phyloP scores from a whole-genome alignment of 1,139 yeast genomes.

The Martiniozyma asiatica region DNA sequence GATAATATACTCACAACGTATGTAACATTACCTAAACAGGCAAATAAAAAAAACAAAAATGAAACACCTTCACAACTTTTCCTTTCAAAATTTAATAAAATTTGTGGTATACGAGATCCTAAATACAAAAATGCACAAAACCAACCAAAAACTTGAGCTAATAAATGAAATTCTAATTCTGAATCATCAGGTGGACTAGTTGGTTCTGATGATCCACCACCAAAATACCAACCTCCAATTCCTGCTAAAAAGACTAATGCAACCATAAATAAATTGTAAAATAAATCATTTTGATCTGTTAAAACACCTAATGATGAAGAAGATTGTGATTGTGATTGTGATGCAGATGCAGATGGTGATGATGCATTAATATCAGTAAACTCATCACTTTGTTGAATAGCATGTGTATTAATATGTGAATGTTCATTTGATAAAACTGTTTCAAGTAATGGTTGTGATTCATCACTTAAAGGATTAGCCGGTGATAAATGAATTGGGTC shows the following conservation, averaged over 20 bases:
- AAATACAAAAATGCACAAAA: slow-evolving; percentile 74
- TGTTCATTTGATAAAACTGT: slow-evolving; percentile 19
- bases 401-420: slow-evolving; percentile 8
- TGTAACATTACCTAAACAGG: slow-evolving; percentile 84
- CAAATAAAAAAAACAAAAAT: slow-evolving; percentile 82
- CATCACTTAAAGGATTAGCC: slow-evolving; percentile 65
- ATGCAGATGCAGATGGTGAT: slow-evolving; percentile 2
- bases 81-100: slow-evolving; percentile 65
- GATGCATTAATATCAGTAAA: slow-evolving; percentile 23
- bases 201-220: slow-evolving; percentile 11
- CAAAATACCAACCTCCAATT: slow-evolving; percentile 71
- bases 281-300: slow-evolving; percentile 13
- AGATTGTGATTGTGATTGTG: not conserved
- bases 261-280: slow-evolving; percentile 55
- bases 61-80: slow-evolving; percentile 91
- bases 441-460: slow-evolving; percentile 33
- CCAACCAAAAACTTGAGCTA: slow-evolving; percentile 89
- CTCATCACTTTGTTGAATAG: slow-evolving; percentile 5
- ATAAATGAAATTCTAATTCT: slow-evolving; percentile 47
- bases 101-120: slow-evolving; percentile 87
- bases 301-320: slow-evolving; percentile 3
- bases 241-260: slow-evolving; percentile 64
- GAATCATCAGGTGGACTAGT: slow-evolving; percentile 25
- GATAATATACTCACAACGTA: slow-evolving; percentile 76
- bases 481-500: slow-evolving; percentile 80